These are phyloP conservation scores for Aspergillus saccharolyticus DNA, from an alignment of 495 filamentous ascomycete genomes.

Conservation along the genomic window DNA sequence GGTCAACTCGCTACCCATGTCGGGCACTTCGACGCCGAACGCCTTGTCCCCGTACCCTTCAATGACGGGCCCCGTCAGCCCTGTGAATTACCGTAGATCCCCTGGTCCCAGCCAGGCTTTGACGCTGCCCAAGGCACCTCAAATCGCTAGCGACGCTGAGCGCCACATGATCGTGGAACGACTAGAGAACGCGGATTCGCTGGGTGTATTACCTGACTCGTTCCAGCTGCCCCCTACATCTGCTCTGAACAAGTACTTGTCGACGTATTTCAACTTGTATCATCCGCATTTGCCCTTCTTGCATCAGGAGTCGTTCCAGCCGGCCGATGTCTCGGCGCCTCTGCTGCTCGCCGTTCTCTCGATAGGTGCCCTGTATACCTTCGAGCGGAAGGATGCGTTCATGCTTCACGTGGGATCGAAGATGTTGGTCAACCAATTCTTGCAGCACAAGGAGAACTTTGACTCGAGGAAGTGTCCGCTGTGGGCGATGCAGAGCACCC, in stretches of 20 bases:
- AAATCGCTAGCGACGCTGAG: conserved; percentile 70
- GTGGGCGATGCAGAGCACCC: conserved; percentile 94
- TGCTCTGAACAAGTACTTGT: conserved; percentile 81
- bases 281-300: conserved; percentile 96
- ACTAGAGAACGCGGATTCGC: conserved; percentile 71
- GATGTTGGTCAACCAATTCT: conserved; percentile 90
- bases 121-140: conserved; percentile 61
- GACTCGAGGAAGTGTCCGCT: conserved; percentile 97
- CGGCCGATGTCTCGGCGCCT: conserved; percentile 68
- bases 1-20: conserved; percentile 62
- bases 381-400: conserved; percentile 92
- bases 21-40: conserved; percentile 71
- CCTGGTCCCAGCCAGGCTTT: conserved; percentile 60
- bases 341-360: conserved; percentile 88
- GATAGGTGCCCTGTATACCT: conserved; percentile 93
- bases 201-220: conserved; percentile 76
- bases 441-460: conserved; percentile 97
- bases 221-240: conserved; percentile 79
- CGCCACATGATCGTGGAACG: conserved; percentile 77
- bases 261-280: conserved; percentile 95
- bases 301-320: conserved; percentile 86
- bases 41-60: conserved; percentile 73
- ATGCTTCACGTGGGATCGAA: conserved; percentile 98
- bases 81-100: conserved; percentile 62
- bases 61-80: conserved; percentile 68